phyloP scores from a whole-genome alignment of 1,284 basidiomycete genomes.

The Sanghuangporus baumii region DNA sequence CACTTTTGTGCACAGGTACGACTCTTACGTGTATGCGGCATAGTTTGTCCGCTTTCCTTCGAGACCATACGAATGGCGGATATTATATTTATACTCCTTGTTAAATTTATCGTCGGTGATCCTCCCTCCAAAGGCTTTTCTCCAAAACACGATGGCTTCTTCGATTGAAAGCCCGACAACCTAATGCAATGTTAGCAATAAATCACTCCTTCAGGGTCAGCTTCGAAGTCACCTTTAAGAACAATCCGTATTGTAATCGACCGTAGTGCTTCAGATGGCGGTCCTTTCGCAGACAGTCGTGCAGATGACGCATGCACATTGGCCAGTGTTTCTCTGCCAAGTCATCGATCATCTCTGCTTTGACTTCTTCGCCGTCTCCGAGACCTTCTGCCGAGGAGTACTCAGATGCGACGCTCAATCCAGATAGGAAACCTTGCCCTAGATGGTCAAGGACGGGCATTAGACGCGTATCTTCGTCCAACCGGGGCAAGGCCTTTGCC shows the following conservation, averaged over 20 bases:
- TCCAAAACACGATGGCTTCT: conserved; percentile 93
- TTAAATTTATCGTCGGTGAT: conserved; percentile 95
- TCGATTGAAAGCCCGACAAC: conserved; percentile 92
- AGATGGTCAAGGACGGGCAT: conserved; percentile 90
- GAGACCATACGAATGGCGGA: conserved; percentile 91
- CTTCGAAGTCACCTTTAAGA: conserved; percentile 75
- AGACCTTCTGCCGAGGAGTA: conserved; percentile 56
- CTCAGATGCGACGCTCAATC: conserved; percentile 67
- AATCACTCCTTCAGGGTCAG: not conserved
- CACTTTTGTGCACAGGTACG: not conserved
- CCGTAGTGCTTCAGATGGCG: conserved; percentile 93
- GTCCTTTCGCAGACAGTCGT: conserved; percentile 73
- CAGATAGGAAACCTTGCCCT: conserved; percentile 91
- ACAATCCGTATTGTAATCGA: conserved; percentile 88
- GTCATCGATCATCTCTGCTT: conserved; percentile 91
- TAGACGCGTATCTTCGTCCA: conserved; percentile 94
- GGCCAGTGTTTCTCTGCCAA: conserved; percentile 90
- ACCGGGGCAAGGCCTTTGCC: conserved; percentile 82
- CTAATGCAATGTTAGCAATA: conserved; percentile 36
- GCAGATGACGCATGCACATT: conserved; percentile 91
- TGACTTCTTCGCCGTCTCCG: conserved; percentile 61
- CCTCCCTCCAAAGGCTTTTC: conserved; percentile 70
- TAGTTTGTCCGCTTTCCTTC: conserved; percentile 96
- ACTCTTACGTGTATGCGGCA: conserved; percentile 76
- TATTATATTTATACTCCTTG: conserved; percentile 98